Base-by-base conservation (phyloP, 2,329 filamentous ascomycete genomes). In the Mariannaea elegans region DNA sequence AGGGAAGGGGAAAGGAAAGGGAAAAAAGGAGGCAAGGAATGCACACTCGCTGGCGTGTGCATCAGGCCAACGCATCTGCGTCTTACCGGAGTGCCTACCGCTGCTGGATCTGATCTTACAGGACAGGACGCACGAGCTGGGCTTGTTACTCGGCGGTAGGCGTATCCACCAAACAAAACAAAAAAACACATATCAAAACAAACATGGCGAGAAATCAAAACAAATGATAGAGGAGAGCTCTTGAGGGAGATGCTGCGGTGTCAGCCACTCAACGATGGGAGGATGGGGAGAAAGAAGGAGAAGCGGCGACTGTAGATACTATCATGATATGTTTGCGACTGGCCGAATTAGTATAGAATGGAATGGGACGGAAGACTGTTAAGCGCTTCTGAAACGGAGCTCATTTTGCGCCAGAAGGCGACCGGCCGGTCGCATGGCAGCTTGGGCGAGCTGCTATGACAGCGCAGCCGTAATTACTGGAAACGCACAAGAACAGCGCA, bases 61-160 rank as follows among this genome's bases (percentile, higher is more conserved):
- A 65, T 56, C 48, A 55, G 60, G 61, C 63, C 50, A 57, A 64
- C 62, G 61, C 63, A 48, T 50, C 59, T 65, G 52, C 59, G 62
- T 64, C 49, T 49, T 55, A 61, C 61, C 39, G 31, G 46, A 60
- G 38, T 55, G 41, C 38, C 52, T 55, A 54, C 53, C 41, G 23
- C 39, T 54, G 63, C 64, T 21, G 56, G 48, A 58, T 62, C 53
- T 59, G 54, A 50, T 61, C 46, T 56, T 16, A 66, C 62, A 56
- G 54, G 56, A 46, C 36, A 19, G 13, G 3, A 27, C 24, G 24
- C 24, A 27, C 24, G 16, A 53, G 19, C 34, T 16, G 42, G 23
- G 38, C 42, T 53, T 46, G 62, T 64, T 64, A 56, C 63, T 64
- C 53, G 39, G 59, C 45, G 10, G 21, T 31, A 24, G 41, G 7